Evolutionary conservation across 2,329 filamentous ascomycete genomes (phyloP), one percentile per base, ranked within the genome.

Genomic region (Alternaria sp.): DNA sequence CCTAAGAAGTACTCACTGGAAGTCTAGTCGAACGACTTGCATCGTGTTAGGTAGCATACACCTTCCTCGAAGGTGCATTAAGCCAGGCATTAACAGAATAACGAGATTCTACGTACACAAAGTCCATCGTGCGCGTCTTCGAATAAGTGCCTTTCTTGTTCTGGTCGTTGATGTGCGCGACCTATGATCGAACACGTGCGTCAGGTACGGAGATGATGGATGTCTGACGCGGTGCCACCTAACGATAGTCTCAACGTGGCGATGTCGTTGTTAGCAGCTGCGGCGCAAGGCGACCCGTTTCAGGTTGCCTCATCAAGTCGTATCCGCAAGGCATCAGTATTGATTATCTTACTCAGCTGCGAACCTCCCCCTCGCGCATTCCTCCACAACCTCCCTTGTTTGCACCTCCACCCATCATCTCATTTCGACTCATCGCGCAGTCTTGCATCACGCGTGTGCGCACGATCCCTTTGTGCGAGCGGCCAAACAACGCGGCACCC

Each of bases 291-390:
- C 43, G n/a, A 46, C 21, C 53, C 49, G 63, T 66, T 68, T 63
- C 63, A 65, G 57, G 26, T 58, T 63, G 57, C 60, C 60, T 59
- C 37, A 50, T 61, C 37, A 45, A 45, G 53, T 46, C 56, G 44
- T 28, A 49, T 49, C 41, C 49, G 53, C 44, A 57, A 68, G 66
- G 66, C 66, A 62, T 59, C 66, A 66, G 54, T 49, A 58, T 61
- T 68, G 57, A 43, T 55, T 18, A 47, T 26, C 57, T 61, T 55
- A 60, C 47, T 47, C 45, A 18, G 12, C 50, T 37, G 50, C 55
- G 12, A 54, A 41, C 50, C 41, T 56, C 50, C 50, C 14, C 37
- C 41, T n/a, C 47, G 14, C 45, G 45, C 23, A 46, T 45, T 18
- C 47, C 15, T 54, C 28, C 37, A 18, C 37, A 41, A 41, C 58